Percentiles rank a stretch among this genome's conserved stretches.
phyloP scores from a whole-genome alignment of 2,329 filamentous ascomycete genomes.

The Fusarium papillatum region DNA sequence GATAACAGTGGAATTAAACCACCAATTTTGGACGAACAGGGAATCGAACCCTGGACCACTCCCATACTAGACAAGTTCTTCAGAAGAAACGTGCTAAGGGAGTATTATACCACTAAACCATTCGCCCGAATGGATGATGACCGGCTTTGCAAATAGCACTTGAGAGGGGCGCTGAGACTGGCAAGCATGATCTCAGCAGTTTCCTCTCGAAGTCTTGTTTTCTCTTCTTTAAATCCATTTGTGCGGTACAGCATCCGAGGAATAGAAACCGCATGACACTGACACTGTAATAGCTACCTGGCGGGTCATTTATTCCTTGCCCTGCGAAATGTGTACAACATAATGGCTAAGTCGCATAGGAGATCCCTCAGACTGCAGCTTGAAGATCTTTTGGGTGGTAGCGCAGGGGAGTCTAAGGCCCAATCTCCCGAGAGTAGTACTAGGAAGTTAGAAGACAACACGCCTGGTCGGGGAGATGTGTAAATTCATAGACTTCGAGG shows the following conservation, averaged over 20 bases:
- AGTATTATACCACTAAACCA: constrained; percentile 42
- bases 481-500: background rate
- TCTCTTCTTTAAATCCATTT: background rate
- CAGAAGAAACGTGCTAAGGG: constrained; percentile 26
- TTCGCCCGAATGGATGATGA: constrained; percentile 26
- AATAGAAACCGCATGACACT: background rate
- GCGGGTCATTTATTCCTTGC: background rate
- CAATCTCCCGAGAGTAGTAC: background rate
- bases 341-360: background rate
- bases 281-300: background rate
- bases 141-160: accelerated
- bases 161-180: background rate
- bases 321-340: background rate
- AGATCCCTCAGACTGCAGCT: background rate
- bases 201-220: background rate
- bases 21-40: constrained; percentile 33
- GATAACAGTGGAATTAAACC: constrained; percentile 28
- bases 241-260: background rate
- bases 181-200: background rate
- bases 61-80: constrained; percentile 8
- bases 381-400: background rate
- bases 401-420: background rate
- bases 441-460: background rate
- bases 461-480: background rate
- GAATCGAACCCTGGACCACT: constrained; percentile 41